A percentile compares a stretch with the other conserved stretches of the same genome.
Conservation (phyloP, 1,284 basidiomycete species). For the Leccinum colubrinum region DNA sequence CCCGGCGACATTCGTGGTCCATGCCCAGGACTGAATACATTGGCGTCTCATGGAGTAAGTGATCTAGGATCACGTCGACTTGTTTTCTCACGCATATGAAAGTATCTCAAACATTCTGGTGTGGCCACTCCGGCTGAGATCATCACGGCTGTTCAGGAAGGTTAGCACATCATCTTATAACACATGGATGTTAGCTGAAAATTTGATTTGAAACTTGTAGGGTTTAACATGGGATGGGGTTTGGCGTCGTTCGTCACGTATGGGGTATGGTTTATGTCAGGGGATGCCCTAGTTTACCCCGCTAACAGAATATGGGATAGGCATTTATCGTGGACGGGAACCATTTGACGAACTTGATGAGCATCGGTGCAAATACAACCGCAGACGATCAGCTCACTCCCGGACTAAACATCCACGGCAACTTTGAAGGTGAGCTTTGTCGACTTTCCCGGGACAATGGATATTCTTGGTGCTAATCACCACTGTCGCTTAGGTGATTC, state of each 20-base stretch:
- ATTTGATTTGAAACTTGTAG: neutral
- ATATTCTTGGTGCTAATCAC: neutral
- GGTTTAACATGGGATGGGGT: constrained; percentile 28
- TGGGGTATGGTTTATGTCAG: constrained; percentile 11
- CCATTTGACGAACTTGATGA: constrained; percentile 29
- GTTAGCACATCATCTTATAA: neutral
- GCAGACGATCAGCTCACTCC: constrained; percentile 10
- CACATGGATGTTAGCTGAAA: neutral
- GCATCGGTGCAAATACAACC: constrained; percentile 28
- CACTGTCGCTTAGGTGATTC: constrained; percentile 18
- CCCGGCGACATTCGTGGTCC: constrained; percentile 39
- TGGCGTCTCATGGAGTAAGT: constrained; percentile 44
- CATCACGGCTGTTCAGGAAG: constrained; percentile 27
- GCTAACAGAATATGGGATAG: constrained; percentile 11
- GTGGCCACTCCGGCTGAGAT: constrained; percentile 26
- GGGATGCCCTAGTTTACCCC: neutral
- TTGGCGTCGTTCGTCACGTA: constrained; percentile 26
- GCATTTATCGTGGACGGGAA: constrained; percentile 27
- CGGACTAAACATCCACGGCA: neutral
- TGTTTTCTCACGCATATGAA: neutral
- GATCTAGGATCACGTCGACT: neutral
- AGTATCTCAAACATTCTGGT: constrained; percentile 25
- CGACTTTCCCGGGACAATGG: neutral
- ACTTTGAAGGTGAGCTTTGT: constrained; percentile 18
- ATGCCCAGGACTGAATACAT: constrained; percentile 47